These are phyloP conservation scores for Wolfiporia cocos DNA, from an alignment of 1,284 basidiomycete genomes.

Conservation along the genomic window DNA sequence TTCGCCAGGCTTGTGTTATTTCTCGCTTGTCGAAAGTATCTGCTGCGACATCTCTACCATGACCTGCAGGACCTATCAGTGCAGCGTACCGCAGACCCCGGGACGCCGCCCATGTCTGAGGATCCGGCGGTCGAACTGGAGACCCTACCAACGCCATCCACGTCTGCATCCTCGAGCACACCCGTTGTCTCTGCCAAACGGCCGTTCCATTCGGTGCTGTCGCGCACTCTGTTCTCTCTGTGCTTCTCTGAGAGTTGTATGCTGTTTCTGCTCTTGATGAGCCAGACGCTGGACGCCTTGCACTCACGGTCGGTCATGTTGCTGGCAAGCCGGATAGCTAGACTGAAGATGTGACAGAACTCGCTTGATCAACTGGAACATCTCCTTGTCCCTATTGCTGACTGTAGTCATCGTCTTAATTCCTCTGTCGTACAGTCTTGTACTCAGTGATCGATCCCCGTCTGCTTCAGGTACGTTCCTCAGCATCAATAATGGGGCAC, in stretches of 20 bases:
- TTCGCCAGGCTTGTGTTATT: conserved; percentile 29
- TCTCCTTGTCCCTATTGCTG: conserved; percentile 54
- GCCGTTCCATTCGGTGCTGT: conserved; percentile 45
- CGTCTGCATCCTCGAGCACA: conserved; percentile 22
- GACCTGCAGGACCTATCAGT: conserved; percentile 40
- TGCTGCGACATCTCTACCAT: conserved; percentile 48
- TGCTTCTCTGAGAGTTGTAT: conserved; percentile 66
- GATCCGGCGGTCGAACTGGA: conserved; percentile 33
- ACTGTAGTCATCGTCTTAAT: conserved; percentile 51
- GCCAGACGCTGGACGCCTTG: conserved; percentile 52
- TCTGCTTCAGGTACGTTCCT: conserved; percentile 12
- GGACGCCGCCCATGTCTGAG: conserved; percentile 12
- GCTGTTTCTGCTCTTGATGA: conserved; percentile 60
- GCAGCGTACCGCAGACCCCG: conserved; percentile 19
- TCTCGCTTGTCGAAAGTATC: conserved; percentile 46
- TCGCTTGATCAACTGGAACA: conserved; percentile 58
- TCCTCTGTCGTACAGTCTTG: conserved; percentile 53
- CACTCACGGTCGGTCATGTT: conserved; percentile 39
- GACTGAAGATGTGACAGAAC: conserved; percentile 30
- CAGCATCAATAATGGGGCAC: background rate
- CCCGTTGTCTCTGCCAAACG: conserved; percentile 18
- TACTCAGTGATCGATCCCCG: conserved; percentile 37
- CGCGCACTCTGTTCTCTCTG: conserved; percentile 51
- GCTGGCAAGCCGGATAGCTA: background rate
- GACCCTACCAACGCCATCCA: conserved; percentile 37